These are phyloP conservation scores for Phytophthora crassamura DNA, from an alignment of 352 stramenopile genomes.

Conservation along the genomic window DNA sequence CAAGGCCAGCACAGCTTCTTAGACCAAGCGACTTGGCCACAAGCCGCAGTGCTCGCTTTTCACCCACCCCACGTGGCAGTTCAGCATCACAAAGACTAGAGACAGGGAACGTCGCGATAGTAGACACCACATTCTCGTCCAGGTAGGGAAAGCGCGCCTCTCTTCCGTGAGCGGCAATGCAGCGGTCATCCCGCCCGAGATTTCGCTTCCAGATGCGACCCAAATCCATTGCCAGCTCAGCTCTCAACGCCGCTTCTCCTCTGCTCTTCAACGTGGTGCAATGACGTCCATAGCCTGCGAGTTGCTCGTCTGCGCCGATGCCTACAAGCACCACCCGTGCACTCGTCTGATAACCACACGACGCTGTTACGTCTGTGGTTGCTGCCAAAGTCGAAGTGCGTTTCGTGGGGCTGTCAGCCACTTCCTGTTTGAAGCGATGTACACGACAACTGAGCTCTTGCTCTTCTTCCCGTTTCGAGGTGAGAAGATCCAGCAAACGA, in stretches of 20 bases:
- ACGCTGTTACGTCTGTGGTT: neutral
- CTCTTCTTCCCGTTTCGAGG: constrained; percentile 6
- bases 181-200: constrained; percentile 95
- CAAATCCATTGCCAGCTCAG: constrained; percentile 91
- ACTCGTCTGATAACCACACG: constrained; percentile 44
- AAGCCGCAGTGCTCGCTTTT: constrained; percentile 92
- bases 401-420: neutral
- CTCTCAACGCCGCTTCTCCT: constrained; percentile 62
- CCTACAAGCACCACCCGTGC: constrained; percentile 90
- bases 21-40: constrained; percentile 80
- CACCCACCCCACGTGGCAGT: constrained; percentile 80
- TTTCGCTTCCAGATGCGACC: constrained; percentile 95
- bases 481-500: constrained; percentile 28
- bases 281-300: constrained; percentile 95
- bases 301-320: constrained; percentile 96
- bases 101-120: constrained; percentile 69
- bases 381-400: neutral
- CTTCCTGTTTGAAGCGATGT: constrained; percentile 32
- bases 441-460: constrained; percentile 36
- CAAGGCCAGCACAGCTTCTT: constrained; percentile 60
- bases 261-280: constrained; percentile 79
- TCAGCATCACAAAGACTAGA: constrained; percentile 83
- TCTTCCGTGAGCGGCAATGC: constrained; percentile 90
- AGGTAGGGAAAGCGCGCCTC: constrained; percentile 96
- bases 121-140: constrained; percentile 92